phyloP scores from a whole-genome alignment of 2,329 filamentous ascomycete genomes.

The Lecanicillium sp. region DNA sequence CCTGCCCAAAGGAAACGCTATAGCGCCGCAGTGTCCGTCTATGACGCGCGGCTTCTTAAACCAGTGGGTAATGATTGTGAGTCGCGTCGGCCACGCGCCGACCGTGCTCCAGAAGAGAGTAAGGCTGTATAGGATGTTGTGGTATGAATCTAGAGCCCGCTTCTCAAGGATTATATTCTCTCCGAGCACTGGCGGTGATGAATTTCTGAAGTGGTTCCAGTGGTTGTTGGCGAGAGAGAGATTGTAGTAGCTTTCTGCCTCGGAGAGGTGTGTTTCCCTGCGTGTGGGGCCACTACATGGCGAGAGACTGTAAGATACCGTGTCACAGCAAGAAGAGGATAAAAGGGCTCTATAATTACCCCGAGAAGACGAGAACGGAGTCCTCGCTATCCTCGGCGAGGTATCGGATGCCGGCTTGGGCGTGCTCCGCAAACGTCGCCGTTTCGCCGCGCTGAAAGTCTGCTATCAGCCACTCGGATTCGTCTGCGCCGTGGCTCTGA shows the following conservation, averaged over 20 bases:
- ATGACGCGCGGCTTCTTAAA: conserved; percentile 61
- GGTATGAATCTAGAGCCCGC: conserved; percentile 74
- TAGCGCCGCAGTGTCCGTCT: conserved; percentile 54
- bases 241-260: conserved; percentile 56
- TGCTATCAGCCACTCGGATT: conserved; percentile 65
- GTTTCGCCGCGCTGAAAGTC: conserved; percentile 73
- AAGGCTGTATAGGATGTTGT: conserved; percentile 75
- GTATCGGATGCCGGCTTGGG: conserved; percentile 53
- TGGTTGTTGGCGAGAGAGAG: conserved; percentile 39
- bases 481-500: conserved; percentile 39
- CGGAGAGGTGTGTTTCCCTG: conserved; percentile 44
- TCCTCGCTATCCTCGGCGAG: conserved; percentile 35
- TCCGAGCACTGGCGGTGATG: not conserved
- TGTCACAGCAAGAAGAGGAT: too few species aligned
- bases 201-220: conserved; percentile 29
- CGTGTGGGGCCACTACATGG: conserved; percentile 53
- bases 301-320: too few species aligned
- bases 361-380: conserved; percentile 62
- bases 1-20: conserved; percentile 42
- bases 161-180: conserved; percentile 51
- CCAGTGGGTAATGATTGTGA: conserved; percentile 61
- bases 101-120: conserved; percentile 34
- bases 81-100: conserved; percentile 42
- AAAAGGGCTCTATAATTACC: conserved; percentile 41
- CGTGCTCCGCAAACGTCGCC: conserved; percentile 70